These are phyloP conservation scores for Eucalyptus pauciflora DNA, from an alignment of 345 rosid species.

Conservation along the genomic window DNA sequence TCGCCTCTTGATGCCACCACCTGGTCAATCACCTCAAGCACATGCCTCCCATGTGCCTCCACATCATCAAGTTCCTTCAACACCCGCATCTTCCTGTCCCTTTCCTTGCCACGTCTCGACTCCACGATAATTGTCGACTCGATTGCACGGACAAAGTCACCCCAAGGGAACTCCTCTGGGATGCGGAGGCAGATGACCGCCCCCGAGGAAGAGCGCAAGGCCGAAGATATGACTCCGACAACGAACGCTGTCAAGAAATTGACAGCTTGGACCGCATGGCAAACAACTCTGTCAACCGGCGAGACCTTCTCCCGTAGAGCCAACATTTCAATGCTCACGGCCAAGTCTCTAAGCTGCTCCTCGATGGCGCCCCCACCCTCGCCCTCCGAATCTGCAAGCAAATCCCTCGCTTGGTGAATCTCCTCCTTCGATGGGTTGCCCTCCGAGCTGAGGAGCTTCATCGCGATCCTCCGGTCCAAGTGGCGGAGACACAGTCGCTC, in stretches of 20 bases:
- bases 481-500: neutral
- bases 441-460: neutral
- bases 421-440: neutral
- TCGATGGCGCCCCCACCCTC: neutral
- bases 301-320: neutral
- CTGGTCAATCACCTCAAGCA: neutral
- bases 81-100: too few relatives aligned
- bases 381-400: neutral
- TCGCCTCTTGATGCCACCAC: neutral
- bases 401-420: neutral
- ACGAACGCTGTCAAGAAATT: neutral
- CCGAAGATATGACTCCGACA: neutral
- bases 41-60: neutral
- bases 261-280: neutral
- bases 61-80: neutral
- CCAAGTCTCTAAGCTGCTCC: neutral
- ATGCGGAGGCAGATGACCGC: neutral
- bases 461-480: neutral
- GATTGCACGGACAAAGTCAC: neutral
- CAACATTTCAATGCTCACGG: neutral
- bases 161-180: neutral
- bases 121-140: too few relatives aligned
- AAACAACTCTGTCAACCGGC: neutral
- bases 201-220: neutral
- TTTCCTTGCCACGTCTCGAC: too few relatives aligned